phyloP scores from a whole-genome alignment of 495 filamentous ascomycete genomes.

The Lasiosphaeria hispida region DNA sequence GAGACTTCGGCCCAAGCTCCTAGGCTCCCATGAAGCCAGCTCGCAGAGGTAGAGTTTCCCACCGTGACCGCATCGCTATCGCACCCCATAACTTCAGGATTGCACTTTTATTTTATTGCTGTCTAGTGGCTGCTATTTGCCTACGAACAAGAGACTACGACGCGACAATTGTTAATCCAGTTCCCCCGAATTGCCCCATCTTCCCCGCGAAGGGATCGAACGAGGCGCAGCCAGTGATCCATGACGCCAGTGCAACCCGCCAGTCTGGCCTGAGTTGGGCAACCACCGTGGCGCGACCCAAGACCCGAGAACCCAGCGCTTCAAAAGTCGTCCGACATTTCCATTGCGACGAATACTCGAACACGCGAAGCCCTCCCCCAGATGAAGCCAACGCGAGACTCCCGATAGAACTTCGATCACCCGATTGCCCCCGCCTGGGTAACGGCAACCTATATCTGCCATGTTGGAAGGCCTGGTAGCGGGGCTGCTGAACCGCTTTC shows the following conservation, averaged over 20 bases:
- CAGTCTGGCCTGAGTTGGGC: conserved; percentile 13
- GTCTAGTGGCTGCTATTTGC: no score
- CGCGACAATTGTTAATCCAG: no score
- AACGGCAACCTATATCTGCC: conserved; percentile 44
- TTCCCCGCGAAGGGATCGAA: not conserved
- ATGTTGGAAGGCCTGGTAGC: conserved; percentile 72
- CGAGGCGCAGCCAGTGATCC: conserved; percentile 3
- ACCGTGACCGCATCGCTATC: no score
- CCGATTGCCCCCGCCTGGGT: conserved; percentile 48
- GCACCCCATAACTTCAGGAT: not conserved
- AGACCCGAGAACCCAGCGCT: no score
- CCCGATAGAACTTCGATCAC: conserved; percentile 25
- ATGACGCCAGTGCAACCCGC: conserved; percentile 7
- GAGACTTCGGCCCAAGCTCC: not conserved
- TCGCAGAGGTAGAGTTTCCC: no score
- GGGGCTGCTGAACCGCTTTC: conserved; percentile 93
- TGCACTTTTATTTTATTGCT: not conserved
- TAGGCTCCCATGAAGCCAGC: no score
- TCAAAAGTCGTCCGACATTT: not conserved
- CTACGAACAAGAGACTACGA: no score
- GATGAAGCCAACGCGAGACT: conserved; percentile 28
- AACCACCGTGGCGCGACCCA: not conserved
- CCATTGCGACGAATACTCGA: not conserved
- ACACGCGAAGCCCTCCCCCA: not conserved
- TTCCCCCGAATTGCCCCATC: no score